Evolutionary conservation across 768 basidiomycete genomes (phyloP).

Genomic region (Leccinum sublutescens): DNA sequence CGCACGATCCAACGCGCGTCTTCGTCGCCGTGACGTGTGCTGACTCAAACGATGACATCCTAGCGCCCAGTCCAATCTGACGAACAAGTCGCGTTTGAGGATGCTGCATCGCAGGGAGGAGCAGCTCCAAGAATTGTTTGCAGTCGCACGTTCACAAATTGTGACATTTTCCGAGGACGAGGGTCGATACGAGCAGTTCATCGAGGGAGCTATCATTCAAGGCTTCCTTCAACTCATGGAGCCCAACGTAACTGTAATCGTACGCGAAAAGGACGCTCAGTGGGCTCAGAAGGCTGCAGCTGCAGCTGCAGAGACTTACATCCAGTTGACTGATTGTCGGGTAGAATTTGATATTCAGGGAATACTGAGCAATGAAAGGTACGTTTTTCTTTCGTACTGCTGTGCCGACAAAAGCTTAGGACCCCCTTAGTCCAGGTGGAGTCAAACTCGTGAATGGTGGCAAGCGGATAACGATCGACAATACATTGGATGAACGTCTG

Average conservation of each 20-base stretch:
- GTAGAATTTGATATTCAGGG: slow-evolving; percentile 60
- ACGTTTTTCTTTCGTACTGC: slow-evolving; percentile 20
- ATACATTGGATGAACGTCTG: slow-evolving; percentile 91
- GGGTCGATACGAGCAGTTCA: slow-evolving; percentile 73
- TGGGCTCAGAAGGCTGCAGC: slow-evolving; percentile 61
- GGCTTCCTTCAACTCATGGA: slow-evolving; percentile 84
- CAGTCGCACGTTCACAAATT: slow-evolving; percentile 62
- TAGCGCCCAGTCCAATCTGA: slow-evolving; percentile 93
- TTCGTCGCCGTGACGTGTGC: not conserved
- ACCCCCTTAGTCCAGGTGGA: slow-evolving; percentile 69
- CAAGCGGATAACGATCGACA: slow-evolving; percentile 85
- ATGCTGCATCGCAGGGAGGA: slow-evolving; percentile 91
- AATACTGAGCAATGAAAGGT: slow-evolving; percentile 67
- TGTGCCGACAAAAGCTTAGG: not conserved
- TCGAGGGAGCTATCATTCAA: slow-evolving; percentile 84
- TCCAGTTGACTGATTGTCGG: slow-evolving; percentile 72
- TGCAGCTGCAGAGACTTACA: slow-evolving; percentile 64
- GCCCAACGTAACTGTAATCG: slow-evolving; percentile 59
- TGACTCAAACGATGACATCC: slow-evolving; percentile 1
- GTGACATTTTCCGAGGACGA: slow-evolving; percentile 61
- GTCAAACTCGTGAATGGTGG: slow-evolving; percentile 71
- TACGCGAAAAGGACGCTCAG: slow-evolving; percentile 65
- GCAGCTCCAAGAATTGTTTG: slow-evolving; percentile 86
- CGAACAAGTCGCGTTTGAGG: slow-evolving; percentile 92
- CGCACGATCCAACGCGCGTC: slow-evolving; percentile 23